A percentile compares a stretch with the other conserved stretches of the same genome.
Evolutionary conservation across 352 stramenopile genomes (phyloP).

Genomic region (Phytophthora constricta): DNA sequence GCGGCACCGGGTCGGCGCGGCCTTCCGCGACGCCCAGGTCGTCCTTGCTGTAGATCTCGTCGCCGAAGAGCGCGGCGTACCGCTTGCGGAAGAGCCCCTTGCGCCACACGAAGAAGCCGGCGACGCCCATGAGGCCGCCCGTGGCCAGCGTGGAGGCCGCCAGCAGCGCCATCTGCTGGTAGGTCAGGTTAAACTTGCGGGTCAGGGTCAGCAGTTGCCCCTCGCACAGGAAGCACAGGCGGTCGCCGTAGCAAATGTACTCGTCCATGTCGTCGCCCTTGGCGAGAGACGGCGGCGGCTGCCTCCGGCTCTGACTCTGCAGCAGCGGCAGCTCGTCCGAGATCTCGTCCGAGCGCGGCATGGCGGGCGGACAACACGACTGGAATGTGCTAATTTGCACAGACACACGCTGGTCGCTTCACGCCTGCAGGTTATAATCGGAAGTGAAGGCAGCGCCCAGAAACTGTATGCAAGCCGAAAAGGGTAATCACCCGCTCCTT

Average conservation of each 20-base stretch:
- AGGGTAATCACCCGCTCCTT: not conserved
- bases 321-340: conserved; percentile 33
- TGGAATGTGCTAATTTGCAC: too few relatives aligned
- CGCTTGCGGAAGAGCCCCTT: conserved; percentile 76
- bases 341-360: conserved; percentile 32
- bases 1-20: conserved; percentile 17
- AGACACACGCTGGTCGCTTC: not conserved
- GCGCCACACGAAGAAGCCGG: conserved; percentile 73
- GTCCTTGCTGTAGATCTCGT: conserved; percentile 54
- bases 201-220: conserved; percentile 73
- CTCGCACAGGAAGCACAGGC: conserved; percentile 74
- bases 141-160: conserved; percentile 56
- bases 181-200: conserved; percentile 80
- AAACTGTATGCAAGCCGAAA: too few relatives aligned
- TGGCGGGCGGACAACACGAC: too few relatives aligned
- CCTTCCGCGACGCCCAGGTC: conserved; percentile 3
- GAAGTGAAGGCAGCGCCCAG: too few relatives aligned
- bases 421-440: conserved; percentile 30
- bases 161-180: conserved; percentile 73
- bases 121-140: conserved; percentile 68
- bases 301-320: too few relatives aligned
- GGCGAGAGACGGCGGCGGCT: conserved; percentile 19
- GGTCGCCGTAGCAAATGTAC: conserved; percentile 82
- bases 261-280: conserved; percentile 52
- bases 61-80: conserved; percentile 71